A percentile compares a stretch with the other conserved stretches of the same genome.
phyloP scores from a whole-genome alignment of 1,139 yeast genomes.

The Lodderomyces pseudojiufengensis region DNA sequence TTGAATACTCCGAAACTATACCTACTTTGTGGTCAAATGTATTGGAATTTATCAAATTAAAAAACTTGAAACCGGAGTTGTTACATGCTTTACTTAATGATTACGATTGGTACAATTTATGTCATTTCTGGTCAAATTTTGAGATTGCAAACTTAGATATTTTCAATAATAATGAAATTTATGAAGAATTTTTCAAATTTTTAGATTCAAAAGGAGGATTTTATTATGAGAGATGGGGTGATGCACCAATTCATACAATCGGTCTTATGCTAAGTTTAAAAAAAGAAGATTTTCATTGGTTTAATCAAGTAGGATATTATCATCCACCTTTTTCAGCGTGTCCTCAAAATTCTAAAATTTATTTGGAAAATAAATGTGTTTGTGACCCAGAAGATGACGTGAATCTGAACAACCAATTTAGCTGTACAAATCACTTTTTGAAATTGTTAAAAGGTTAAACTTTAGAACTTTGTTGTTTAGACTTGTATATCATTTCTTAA shows the following conservation, averaged over 20 bases:
- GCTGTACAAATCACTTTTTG: conserved; percentile 33
- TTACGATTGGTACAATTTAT: conserved; percentile 28
- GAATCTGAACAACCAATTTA: conserved; percentile 19
- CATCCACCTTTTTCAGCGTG: conserved; percentile 37
- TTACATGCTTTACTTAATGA: conserved; percentile 13
- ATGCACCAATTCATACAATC: conserved; percentile 37
- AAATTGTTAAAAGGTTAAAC: conserved; percentile 7
- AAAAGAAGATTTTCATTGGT: conserved; percentile 28
- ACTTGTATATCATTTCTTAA: too few species aligned
- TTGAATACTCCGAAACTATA: conserved; percentile 33
- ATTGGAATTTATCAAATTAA: conserved; percentile 16
- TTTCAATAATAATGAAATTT: conserved; percentile 20
- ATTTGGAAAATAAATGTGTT: conserved; percentile 22
- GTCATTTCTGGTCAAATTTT: conserved; percentile 41
- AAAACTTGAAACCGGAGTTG: conserved; percentile 14
- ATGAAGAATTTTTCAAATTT: conserved; percentile 23
- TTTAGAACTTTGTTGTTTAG: too few species aligned
- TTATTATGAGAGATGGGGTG: conserved; percentile 42
- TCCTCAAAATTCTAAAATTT: conserved; percentile 20
- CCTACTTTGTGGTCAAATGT: conserved; percentile 30
- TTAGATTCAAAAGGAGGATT: conserved; percentile 34
- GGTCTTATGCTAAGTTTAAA: conserved; percentile 24
- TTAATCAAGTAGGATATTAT: conserved; percentile 30
- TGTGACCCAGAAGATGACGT: conserved; percentile 34
- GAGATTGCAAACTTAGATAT: conserved; percentile 32